A percentile compares a stretch with the other conserved stretches of the same genome.
Conservation (phyloP, 2,329 filamentous ascomycete species). For the Cladosporium sp. region DNA sequence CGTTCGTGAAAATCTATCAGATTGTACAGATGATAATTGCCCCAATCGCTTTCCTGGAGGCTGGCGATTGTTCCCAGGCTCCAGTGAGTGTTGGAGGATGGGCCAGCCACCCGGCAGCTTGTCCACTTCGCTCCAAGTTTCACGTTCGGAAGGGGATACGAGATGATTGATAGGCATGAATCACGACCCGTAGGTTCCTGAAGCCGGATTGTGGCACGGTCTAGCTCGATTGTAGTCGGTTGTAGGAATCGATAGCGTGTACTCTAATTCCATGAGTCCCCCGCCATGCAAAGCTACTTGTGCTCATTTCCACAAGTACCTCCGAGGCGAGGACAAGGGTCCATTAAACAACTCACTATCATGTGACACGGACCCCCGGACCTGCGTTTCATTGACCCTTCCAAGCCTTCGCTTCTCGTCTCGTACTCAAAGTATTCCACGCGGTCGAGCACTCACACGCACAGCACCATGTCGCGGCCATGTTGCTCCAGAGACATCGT, state of each 20-base stretch:
- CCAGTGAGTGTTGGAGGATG: not conserved
- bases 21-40: not conserved
- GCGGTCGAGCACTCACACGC: not conserved
- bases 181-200: not conserved
- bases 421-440: not conserved
- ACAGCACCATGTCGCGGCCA: not conserved
- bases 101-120: not conserved
- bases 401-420: not conserved
- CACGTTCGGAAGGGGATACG: not conserved
- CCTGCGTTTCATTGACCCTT: not conserved
- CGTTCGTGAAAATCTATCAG: not conserved
- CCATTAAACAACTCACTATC: not conserved
- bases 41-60: not conserved
- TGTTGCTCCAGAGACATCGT: constrained; percentile 2
- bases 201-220: not conserved
- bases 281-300: not conserved
- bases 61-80: not conserved
- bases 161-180: not conserved
- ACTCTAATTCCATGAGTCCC: not conserved
- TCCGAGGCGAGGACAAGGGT: not conserved
- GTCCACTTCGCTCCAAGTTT: not conserved
- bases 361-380: not conserved
- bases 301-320: not conserved
- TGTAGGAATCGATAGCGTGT: not conserved
- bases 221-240: not conserved